A percentile compares a stretch with the other conserved stretches of the same genome.
Evolutionary conservation across 495 filamentous ascomycete genomes (phyloP).

Genomic region (Clohesyomyces aquaticus): DNA sequence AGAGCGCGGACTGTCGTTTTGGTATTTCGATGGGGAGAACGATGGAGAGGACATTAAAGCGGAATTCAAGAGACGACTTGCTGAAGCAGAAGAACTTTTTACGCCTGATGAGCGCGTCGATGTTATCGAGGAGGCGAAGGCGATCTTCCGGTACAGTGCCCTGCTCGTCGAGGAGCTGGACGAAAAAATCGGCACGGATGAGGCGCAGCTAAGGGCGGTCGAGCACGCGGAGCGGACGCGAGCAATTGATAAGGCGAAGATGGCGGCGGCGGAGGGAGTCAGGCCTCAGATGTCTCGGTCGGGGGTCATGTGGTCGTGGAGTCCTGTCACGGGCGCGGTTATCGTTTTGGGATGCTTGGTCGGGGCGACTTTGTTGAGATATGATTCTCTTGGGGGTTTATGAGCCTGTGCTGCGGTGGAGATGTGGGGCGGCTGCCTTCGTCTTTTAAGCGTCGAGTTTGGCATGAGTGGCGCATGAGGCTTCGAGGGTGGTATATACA

Average conservation of each 20-base stretch:
- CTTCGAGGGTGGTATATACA: slow-evolving; percentile 5
- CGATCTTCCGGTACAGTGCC: slow-evolving; percentile 51
- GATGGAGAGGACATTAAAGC: slow-evolving; percentile 51
- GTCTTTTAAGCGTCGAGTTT: neutral
- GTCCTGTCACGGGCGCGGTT: slow-evolving; percentile 30
- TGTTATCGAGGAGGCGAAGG: slow-evolving; percentile 53
- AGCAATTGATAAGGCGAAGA: slow-evolving; percentile 7
- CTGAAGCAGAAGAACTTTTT: slow-evolving; percentile 48
- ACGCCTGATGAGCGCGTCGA: slow-evolving; percentile 52
- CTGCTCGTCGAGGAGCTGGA: slow-evolving; percentile 51
- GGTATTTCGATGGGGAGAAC: slow-evolving; percentile 42
- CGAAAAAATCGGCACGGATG: slow-evolving; percentile 23
- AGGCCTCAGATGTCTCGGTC: slow-evolving; percentile 9
- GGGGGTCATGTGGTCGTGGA: slow-evolving; percentile 21
- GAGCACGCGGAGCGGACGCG: slow-evolving; percentile 13
- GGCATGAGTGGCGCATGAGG: neutral
- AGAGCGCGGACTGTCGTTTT: slow-evolving; percentile 42
- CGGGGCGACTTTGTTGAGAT: slow-evolving; percentile 16
- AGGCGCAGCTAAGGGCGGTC: slow-evolving; percentile 6
- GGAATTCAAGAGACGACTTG: slow-evolving; percentile 49
- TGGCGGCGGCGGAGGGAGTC: neutral
- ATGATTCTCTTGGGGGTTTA: slow-evolving; percentile 10
- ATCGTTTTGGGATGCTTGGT: slow-evolving; percentile 31
- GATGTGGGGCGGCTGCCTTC: neutral
- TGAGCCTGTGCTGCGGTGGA: neutral